Conservation (phyloP, 176 grass and related monocot species). For the Dendrocalamus sinicus region DNA sequence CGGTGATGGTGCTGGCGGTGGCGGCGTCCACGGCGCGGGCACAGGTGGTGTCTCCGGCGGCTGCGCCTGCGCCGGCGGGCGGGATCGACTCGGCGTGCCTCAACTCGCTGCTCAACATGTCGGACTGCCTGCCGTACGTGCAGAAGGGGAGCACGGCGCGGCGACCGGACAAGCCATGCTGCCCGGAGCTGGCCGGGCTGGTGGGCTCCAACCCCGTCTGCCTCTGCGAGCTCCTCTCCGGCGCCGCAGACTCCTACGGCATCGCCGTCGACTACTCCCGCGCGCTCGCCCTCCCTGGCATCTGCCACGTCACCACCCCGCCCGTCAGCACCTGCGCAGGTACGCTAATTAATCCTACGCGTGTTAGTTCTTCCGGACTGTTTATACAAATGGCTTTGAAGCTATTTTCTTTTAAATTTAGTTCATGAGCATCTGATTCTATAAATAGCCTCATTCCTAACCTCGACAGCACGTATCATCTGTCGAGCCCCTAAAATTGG, state of each 20-base stretch:
- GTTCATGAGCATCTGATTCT: too few relatives aligned
- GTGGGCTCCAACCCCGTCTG: slow-evolving; percentile 72
- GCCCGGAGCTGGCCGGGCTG: slow-evolving; percentile 81
- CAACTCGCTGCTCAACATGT: slow-evolving; percentile 68
- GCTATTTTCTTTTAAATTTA: too few relatives aligned
- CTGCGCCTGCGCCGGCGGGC: slow-evolving; percentile 37
- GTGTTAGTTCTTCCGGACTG: too few relatives aligned
- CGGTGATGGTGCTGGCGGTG: not conserved
- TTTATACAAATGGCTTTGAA: too few relatives aligned
- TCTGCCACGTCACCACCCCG: slow-evolving; percentile 73
- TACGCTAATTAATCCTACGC: not conserved
- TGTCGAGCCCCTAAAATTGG: too few relatives aligned
- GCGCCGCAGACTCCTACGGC: slow-evolving; percentile 69
- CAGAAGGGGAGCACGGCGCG: slow-evolving; percentile 58
- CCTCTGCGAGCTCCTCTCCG: slow-evolving; percentile 86
- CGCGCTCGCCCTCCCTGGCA: slow-evolving; percentile 68
- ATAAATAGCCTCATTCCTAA: too few relatives aligned
- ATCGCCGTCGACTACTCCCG: slow-evolving; percentile 73
- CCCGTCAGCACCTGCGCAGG: slow-evolving; percentile 70
- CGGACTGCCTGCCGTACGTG: slow-evolving; percentile 83
- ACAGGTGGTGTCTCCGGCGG: not conserved
- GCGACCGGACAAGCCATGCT: slow-evolving; percentile 67
- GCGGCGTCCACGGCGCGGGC: not conserved
- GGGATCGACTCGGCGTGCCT: slow-evolving; percentile 50
- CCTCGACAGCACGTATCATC: too few relatives aligned